Base-by-base conservation (phyloP, 1,284 basidiomycete species). In the Tylopilus orsonianus region DNA sequence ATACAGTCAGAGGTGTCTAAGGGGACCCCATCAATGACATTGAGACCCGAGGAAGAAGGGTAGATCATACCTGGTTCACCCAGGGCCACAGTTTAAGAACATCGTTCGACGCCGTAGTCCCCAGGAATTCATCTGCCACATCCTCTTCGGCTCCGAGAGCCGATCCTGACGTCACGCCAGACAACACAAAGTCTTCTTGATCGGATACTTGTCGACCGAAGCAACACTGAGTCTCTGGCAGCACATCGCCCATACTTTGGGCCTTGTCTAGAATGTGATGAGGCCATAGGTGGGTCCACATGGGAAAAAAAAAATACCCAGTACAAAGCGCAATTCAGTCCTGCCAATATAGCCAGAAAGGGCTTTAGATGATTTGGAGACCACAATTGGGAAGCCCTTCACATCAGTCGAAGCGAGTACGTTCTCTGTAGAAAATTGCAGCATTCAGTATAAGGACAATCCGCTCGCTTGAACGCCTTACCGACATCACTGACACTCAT, bases 351-450 rank as follows among this genome's bases (percentile, higher is more conserved):
- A 96, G 2, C 97, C 97, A 8, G 89, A 68, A 18, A 98, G 76
- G 8, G 80, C 86, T 37, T 74, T 65, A 14, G 75, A 77, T 26
- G 71, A 74, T 57, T 50, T 60, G 2, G 74, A 71, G 4, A 79
- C 77, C 14, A 97, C 81, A 30, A 99, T 83, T 0, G 97, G 97
- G 69, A 96, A 97, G 0, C 96, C 95, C 64, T 95, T 92, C 55
- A 91, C 92, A 44, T 80, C 74, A 0, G 85, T 88, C 38, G 76
- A 76, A 35, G 80, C 76, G 14, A 96, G 73, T 22, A 85, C 74
- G 8, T 75, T 73, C 70, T 92, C 91, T 92, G 30, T 16, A 9
- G 16, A 35, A n/a, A 46, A 30, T n/a, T 5, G 22, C 20, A 29
- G 16, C 3, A 8, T 24, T 53, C 13, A 53, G 27, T 32, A 44